A percentile compares a stretch with the other conserved stretches of the same genome.
Evolutionary conservation across 768 basidiomycete genomes (phyloP).

Genomic region (Cystofilobasidium capitatum): DNA sequence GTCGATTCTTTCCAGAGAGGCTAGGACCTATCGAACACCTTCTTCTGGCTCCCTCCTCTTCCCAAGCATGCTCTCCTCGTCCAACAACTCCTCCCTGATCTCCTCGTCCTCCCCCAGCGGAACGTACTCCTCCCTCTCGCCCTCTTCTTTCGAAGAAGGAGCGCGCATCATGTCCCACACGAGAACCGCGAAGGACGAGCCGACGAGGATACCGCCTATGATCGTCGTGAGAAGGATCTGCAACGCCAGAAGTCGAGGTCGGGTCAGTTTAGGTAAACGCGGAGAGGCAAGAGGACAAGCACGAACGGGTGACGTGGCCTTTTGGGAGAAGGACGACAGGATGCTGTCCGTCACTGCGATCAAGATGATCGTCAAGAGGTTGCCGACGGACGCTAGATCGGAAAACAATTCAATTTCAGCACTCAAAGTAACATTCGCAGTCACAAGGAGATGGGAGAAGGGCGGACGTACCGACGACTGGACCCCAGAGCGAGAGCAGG

Average conservation of each 20-base stretch:
- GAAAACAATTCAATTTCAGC: not conserved
- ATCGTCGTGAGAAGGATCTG: slow-evolving; percentile 4
- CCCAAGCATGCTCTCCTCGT: not conserved
- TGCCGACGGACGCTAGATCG: slow-evolving; percentile 10
- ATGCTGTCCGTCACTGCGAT: slow-evolving; percentile 7
- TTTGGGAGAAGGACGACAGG: not conserved
- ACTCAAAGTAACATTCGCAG: too few species aligned
- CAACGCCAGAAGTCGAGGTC: not conserved
- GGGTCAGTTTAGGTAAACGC: not conserved
- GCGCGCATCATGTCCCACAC: slow-evolving; percentile 11
- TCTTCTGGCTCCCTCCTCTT: too few species aligned
- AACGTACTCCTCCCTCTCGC: not conserved
- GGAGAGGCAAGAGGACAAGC: not conserved
- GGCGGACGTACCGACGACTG: slow-evolving; percentile 5
- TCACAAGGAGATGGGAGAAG: too few species aligned
- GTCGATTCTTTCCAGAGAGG: too few species aligned
- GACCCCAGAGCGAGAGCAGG: slow-evolving; percentile 15
- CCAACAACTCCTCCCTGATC: not conserved
- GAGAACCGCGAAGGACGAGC: slow-evolving; percentile 3
- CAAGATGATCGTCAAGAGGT: slow-evolving; percentile 18
- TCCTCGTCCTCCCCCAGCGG: not conserved
- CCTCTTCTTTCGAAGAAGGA: not conserved
- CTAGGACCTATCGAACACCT: too few species aligned
- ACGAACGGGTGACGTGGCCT: not conserved
- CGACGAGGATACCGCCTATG: slow-evolving; percentile 9